Conservation (phyloP, 345 rosid genomes). For the Eucalyptus globulus region DNA sequence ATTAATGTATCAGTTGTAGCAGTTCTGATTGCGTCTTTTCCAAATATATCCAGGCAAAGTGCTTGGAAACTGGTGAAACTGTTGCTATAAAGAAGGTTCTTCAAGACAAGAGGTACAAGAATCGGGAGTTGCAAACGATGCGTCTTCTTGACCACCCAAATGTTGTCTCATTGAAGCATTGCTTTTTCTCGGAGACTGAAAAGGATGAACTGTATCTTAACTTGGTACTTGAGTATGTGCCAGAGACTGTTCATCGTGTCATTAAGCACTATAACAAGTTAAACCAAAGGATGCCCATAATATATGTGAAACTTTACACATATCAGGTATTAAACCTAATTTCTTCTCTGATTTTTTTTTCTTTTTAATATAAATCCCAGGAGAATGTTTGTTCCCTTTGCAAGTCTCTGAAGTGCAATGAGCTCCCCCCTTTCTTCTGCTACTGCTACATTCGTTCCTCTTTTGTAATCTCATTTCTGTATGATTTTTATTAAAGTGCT, state of each 20-base stretch:
- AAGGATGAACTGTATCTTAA: constrained; percentile 96
- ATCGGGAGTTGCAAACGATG: constrained; percentile 97
- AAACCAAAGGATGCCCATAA: constrained; percentile 86
- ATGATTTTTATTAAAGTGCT: neutral
- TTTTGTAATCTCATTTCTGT: neutral
- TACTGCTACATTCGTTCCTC: neutral
- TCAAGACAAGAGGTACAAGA: constrained; percentile 96
- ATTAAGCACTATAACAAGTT: constrained; percentile 84
- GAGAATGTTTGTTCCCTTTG: neutral
- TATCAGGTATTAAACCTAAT: constrained; percentile 52
- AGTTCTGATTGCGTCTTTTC: neutral
- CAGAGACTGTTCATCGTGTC: constrained; percentile 92
- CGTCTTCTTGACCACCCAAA: constrained; percentile 96
- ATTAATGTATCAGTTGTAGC: neutral
- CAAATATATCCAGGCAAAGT: constrained; percentile 48
- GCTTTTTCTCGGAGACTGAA: constrained; percentile 94
- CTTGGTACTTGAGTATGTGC: constrained; percentile 92
- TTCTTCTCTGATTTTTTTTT: neutral
- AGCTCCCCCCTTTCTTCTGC: neutral
- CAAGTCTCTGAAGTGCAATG: neutral
- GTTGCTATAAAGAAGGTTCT: constrained; percentile 97
- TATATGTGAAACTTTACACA: constrained; percentile 83
- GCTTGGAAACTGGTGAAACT: constrained; percentile 94
- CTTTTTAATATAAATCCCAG: neutral
- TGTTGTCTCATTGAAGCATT: constrained; percentile 81